Evolutionary conservation across 257 asterid genomes (phyloP).

Genomic region (Solanum raphanifolium): DNA sequence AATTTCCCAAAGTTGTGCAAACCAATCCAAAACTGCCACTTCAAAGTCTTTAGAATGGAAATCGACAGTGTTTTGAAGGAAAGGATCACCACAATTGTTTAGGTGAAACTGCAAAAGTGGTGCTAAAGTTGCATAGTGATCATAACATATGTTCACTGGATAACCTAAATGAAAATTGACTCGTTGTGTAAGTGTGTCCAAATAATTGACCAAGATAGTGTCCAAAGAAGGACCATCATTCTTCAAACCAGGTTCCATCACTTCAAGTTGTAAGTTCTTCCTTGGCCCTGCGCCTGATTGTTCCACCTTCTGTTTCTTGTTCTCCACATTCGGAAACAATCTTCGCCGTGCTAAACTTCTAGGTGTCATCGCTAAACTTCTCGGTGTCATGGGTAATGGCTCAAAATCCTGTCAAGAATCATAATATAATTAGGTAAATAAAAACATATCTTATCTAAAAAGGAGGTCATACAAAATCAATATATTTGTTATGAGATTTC

Average conservation of each 20-base stretch:
- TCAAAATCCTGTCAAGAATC: background rate
- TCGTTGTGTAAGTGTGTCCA: background rate
- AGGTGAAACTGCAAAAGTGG: background rate
- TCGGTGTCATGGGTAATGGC: background rate
- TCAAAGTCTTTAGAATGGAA: conserved; percentile 10
- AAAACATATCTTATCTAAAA: too few relatives aligned
- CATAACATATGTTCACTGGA: background rate
- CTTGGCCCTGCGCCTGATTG: background rate
- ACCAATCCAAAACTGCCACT: conserved; percentile 7
- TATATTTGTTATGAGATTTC: too few relatives aligned
- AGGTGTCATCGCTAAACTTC: too few relatives aligned
- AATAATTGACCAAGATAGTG: background rate
- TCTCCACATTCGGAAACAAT: background rate
- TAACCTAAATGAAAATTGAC: background rate
- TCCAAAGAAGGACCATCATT: background rate
- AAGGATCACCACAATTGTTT: conserved; percentile 4
- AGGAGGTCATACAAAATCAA: too few relatives aligned
- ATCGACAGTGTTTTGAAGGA: background rate
- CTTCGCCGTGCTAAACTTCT: background rate
- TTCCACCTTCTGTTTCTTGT: background rate
- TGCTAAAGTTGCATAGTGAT: background rate
- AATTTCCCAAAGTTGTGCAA: conserved; percentile 8
- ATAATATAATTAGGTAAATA: background rate
- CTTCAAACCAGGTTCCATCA: background rate
- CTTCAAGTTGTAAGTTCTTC: background rate